phyloP scores from a whole-genome alignment of 148 eudicot species.

The Diospyros kaki region DNA sequence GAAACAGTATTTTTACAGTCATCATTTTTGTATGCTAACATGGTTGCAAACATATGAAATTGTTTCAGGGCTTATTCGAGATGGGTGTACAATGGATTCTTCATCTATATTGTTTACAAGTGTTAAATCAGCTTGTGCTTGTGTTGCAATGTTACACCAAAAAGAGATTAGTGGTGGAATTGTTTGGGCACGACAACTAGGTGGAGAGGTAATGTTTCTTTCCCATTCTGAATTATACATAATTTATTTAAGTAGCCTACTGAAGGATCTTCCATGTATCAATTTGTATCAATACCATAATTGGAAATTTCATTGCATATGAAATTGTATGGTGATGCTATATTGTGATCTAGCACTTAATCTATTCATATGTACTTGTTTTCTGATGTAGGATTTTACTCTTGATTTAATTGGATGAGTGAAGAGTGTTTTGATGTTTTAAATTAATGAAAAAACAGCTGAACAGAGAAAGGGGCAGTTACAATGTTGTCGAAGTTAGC shows the following conservation, averaged over 20 bases:
- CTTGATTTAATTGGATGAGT: neutral
- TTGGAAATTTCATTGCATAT: neutral
- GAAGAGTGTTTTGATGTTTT: neutral
- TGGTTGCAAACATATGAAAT: slow-evolving; percentile 12
- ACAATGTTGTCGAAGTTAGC: neutral
- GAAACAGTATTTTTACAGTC: neutral
- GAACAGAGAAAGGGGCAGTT: neutral
- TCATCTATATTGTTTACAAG: slow-evolving; percentile 77
- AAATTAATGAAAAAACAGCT: neutral
- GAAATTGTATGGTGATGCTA: neutral
- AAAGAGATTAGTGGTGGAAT: slow-evolving; percentile 57
- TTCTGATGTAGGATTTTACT: neutral
- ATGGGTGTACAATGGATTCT: slow-evolving; percentile 79
- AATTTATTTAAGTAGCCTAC: neutral
- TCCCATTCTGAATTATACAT: neutral
- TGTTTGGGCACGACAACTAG: slow-evolving; percentile 97
- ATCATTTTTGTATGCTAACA: neutral
- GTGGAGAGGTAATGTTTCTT: slow-evolving; percentile 74
- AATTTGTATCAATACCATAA: neutral
- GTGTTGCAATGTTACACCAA: slow-evolving; percentile 80
- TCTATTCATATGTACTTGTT: too few species aligned
- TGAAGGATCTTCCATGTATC: neutral
- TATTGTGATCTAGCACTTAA: neutral
- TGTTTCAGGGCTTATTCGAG: slow-evolving; percentile 81
- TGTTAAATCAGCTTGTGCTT: slow-evolving; percentile 80